Evolutionary conservation across 2,329 filamentous ascomycete genomes (phyloP).

Genomic region (Coniochaeta sp.): DNA sequence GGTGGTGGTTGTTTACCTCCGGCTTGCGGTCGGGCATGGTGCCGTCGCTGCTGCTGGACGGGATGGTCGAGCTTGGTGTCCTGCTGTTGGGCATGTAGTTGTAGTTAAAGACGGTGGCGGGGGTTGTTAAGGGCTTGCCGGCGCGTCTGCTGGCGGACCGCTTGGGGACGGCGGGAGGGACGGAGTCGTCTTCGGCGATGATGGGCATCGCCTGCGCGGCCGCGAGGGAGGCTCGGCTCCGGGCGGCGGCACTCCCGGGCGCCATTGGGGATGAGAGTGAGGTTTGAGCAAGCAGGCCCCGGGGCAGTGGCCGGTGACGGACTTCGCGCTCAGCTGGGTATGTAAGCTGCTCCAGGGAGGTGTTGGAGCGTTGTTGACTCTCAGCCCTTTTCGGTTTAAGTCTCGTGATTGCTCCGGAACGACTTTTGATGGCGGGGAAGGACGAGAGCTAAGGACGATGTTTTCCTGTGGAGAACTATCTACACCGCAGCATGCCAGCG

Average conservation of each 20-base stretch:
- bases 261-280: background rate
- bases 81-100: background rate
- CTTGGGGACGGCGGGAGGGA: background rate
- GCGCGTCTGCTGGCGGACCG: background rate
- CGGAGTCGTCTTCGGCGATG: slow-evolving; percentile 7
- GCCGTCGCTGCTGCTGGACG: background rate
- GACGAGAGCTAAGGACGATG: background rate
- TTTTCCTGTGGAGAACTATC: background rate
- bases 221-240: background rate
- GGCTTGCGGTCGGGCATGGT: background rate
- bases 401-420: no score
- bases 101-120: background rate
- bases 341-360: no score
- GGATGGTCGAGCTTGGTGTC: no score
- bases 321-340: background rate
- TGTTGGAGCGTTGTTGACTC: no score
- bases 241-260: background rate
- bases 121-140: background rate
- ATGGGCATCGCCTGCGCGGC: slow-evolving; percentile 5
- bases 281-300: background rate
- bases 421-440: background rate
- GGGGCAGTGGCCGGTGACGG: background rate
- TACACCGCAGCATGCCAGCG: background rate
- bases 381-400: no score
- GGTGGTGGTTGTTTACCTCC: background rate